Base-by-base conservation (phyloP, 176 grass and related monocot genomes). In the Zizania latifolia region DNA sequence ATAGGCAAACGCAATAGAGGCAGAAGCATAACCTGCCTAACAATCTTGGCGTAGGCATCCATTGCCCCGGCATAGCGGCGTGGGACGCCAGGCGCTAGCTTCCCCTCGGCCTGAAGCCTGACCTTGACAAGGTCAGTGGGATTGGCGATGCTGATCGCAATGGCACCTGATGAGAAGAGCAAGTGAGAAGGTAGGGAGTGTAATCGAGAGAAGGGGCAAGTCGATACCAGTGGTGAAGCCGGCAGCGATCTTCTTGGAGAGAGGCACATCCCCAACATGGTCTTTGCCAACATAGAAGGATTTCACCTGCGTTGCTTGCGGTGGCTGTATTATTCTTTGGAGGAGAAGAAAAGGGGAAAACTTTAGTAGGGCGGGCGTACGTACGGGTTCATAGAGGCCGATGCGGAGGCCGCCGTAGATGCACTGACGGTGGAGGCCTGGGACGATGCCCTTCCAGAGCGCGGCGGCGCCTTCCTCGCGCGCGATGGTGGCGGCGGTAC, bases 101-200 rank as follows among this genome's bases (percentile, higher is more conserved):
- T 98, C 3, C 89, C 95, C 84, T 98, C 91, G 0, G 90, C 58
- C 89, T 94, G 95, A 75, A 94, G 89, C 56, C 95, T 85, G 13
- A 94, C 95, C 72, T 98, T 98, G 36, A 98, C 88, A 56, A 98
- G 91, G 84, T 98, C 95, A 19, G 95, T 98, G 70, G 91, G 95
- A 79, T 98, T 98, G 67, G 95, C 95, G 0, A 98, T 29, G 26
- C 41, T 43, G 64, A 98, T 98, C n/a, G 89, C 95, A 39, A 99
- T 70, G 68, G 95, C 95, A 81, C 95, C 91, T 98, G 73, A 71
- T 45, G 65, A 34, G 54, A 44, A 70, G n/a, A n/a, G n/a, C n/a
- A n/a, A n/a, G n/a, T n/a, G n/a, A n/a, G n/a, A n/a, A n/a, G n/a
- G n/a, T n/a, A n/a, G n/a, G n/a, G n/a, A n/a, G n/a, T n/a, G n/a